phyloP scores from a whole-genome alignment of 163 green algal species.

The Scenedesmus sp. region DNA sequence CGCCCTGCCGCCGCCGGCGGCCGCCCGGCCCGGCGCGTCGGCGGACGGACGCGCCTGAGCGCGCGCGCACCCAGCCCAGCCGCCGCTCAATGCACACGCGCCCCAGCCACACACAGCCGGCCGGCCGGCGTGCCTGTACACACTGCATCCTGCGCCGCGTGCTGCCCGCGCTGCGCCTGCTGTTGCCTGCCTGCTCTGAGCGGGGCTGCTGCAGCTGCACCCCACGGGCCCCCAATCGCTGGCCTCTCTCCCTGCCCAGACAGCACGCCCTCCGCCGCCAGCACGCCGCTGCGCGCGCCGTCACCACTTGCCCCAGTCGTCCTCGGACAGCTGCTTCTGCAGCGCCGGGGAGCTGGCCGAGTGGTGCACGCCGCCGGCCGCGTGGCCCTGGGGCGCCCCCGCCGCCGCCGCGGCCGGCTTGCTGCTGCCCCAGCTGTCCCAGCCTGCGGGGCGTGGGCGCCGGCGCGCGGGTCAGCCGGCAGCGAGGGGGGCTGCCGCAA shows the following conservation, averaged over 20 bases:
- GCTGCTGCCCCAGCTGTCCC: slow-evolving; percentile 25
- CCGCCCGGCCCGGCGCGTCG: too few species aligned
- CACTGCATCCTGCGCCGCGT: too few species aligned
- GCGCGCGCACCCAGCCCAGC: too few species aligned
- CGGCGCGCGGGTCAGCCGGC: background rate
- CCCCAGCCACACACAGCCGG: too few species aligned
- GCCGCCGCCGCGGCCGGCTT: slow-evolving; percentile 19
- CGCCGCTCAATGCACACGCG: too few species aligned
- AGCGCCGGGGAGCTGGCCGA: slow-evolving; percentile 45
- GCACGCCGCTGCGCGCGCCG: background rate
- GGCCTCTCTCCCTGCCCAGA: background rate
- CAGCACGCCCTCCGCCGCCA: background rate
- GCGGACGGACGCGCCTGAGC: too few species aligned
- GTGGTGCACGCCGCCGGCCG: slow-evolving; percentile 35
- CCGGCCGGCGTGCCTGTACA: too few species aligned
- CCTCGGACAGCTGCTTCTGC: slow-evolving; percentile 35
- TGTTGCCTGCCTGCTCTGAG: too few species aligned
- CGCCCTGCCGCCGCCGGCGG: too few species aligned
- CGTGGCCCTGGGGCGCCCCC: background rate
- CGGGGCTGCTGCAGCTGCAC: too few species aligned
- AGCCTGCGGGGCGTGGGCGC: slow-evolving; percentile 23
- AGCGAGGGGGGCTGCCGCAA: background rate
- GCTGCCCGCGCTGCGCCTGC: too few species aligned
- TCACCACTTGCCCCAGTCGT: slow-evolving; percentile 74
- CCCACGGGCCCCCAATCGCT: background rate